Evolutionary conservation across 2,329 filamentous ascomycete genomes (phyloP).

Genomic region (Venturia carpophila): DNA sequence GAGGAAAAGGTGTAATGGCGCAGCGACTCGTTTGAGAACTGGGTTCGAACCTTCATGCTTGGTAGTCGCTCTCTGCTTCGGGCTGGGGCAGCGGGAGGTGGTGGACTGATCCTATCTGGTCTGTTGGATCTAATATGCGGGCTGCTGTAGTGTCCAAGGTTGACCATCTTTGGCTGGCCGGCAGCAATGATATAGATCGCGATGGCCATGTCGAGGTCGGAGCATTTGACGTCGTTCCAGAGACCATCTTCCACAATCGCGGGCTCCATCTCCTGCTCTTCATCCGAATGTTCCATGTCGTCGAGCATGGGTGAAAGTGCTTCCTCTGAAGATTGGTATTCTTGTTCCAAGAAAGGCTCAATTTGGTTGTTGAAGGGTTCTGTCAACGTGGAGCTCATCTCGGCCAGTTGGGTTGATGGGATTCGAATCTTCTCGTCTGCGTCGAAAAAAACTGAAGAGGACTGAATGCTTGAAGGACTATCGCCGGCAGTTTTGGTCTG

Average conservation of each 20-base stretch:
- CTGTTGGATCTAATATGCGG: not conserved
- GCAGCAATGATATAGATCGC: not conserved
- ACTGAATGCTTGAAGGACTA: not conserved
- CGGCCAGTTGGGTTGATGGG: not conserved
- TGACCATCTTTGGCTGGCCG: slow-evolving; percentile 9
- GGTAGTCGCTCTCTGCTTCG: slow-evolving; percentile 1
- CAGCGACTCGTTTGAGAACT: not conserved
- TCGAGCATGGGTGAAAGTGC: not conserved
- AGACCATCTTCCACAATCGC: not conserved
- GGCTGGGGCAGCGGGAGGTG: not conserved
- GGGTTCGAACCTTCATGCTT: not conserved
- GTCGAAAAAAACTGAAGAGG: slow-evolving; percentile 6
- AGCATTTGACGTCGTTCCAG: slow-evolving; percentile 3
- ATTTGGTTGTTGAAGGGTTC: slow-evolving; percentile 1
- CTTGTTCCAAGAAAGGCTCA: not conserved
- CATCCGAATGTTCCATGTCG: slow-evolving; percentile 6
- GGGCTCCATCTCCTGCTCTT: slow-evolving; percentile 5
- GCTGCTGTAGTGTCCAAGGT: not conserved
- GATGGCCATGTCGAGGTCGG: slow-evolving; percentile 7
- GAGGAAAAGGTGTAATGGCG: not conserved
- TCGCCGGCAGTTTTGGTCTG: not conserved
- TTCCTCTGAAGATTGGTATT: slow-evolving; percentile 14
- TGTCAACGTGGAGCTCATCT: not conserved
- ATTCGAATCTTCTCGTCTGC: slow-evolving; percentile 6
- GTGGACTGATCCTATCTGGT: not conserved